phyloP scores from a whole-genome alignment of 2,329 filamentous ascomycete species.

The Fusarium begoniae region DNA sequence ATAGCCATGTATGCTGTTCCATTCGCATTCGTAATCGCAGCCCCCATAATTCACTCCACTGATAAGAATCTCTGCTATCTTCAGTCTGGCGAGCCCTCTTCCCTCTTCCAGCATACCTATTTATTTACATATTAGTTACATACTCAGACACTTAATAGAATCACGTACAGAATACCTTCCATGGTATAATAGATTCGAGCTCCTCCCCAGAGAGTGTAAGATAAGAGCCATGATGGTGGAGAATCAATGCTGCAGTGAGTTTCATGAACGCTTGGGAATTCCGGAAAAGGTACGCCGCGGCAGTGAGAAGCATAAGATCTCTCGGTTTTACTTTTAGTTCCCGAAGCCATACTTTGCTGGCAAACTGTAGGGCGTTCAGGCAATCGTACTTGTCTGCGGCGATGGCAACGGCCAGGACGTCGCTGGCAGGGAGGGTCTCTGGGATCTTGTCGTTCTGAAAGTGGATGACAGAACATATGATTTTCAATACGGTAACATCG shows the following conservation, averaged over 20 bases:
- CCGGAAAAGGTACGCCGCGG: rapidly evolving
- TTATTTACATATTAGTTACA: no score
- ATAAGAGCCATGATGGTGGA: rapidly evolving
- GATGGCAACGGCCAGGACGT: rapidly evolving
- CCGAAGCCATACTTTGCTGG: not conserved
- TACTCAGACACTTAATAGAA: no score
- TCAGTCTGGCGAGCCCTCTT: no score
- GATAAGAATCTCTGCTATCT: no score
- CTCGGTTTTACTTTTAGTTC: rapidly evolving
- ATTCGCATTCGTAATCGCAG: no score
- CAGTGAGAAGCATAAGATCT: rapidly evolving
- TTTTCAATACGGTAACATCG: not conserved
- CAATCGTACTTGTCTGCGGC: not conserved
- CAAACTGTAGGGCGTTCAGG: rapidly evolving
- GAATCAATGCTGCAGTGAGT: rapidly evolving
- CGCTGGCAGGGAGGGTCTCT: not conserved
- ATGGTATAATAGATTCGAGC: rapidly evolving
- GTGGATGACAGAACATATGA: not conserved
- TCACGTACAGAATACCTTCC: no score
- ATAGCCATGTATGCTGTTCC: no score
- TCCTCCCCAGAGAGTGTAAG: not conserved
- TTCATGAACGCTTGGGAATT: rapidly evolving
- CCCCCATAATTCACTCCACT: no score
- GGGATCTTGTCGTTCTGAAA: not conserved
- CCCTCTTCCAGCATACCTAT: no score